Evolutionary conservation across 2,329 filamentous ascomycete genomes (phyloP).

Genomic region (Emydomyces testavorans): DNA sequence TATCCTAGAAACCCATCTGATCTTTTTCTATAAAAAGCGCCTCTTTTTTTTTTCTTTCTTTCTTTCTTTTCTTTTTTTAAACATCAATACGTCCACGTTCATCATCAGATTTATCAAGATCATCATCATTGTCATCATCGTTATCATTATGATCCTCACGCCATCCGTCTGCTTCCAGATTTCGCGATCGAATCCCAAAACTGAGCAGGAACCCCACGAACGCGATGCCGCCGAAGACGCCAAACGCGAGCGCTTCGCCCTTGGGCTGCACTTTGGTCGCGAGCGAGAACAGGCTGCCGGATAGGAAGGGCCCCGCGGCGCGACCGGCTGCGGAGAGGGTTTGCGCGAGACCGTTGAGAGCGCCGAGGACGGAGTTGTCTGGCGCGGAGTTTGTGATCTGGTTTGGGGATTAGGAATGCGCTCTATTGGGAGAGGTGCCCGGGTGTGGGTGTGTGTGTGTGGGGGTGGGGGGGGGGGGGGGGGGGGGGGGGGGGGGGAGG

Average conservation of each 20-base stretch:
- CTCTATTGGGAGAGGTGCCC: too few relatives aligned
- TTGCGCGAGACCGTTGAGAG: slow-evolving; percentile 85
- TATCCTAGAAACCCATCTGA: background rate
- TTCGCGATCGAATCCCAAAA: slow-evolving; percentile 59
- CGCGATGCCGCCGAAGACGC: slow-evolving; percentile 71
- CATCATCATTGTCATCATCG: slow-evolving; percentile 34
- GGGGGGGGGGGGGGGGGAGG: background rate
- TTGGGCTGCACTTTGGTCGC: slow-evolving; percentile 62
- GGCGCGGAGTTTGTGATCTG: slow-evolving; percentile 90
- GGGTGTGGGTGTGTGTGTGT: too few relatives aligned
- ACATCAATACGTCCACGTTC: slow-evolving; percentile 26
- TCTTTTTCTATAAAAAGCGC: background rate
- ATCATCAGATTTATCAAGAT: slow-evolving; percentile 10
- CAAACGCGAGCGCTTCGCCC: slow-evolving; percentile 77
- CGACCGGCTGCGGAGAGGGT: slow-evolving; percentile 84
- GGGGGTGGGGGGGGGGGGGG: too few relatives aligned
- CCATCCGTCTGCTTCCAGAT: slow-evolving; percentile 49
- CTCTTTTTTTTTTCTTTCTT: background rate
- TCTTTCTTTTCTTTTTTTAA: background rate
- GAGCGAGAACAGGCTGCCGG: slow-evolving; percentile 73
- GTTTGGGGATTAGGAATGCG: background rate
- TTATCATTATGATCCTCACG: slow-evolving; percentile 33
- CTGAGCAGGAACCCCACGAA: slow-evolving; percentile 70
- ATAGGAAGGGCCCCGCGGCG: slow-evolving; percentile 77
- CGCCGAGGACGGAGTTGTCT: slow-evolving; percentile 72